A percentile compares a stretch with the other conserved stretches of the same genome.
Evolutionary conservation across 768 basidiomycete species (phyloP).

Genomic region (Pulveroboletus sp.): DNA sequence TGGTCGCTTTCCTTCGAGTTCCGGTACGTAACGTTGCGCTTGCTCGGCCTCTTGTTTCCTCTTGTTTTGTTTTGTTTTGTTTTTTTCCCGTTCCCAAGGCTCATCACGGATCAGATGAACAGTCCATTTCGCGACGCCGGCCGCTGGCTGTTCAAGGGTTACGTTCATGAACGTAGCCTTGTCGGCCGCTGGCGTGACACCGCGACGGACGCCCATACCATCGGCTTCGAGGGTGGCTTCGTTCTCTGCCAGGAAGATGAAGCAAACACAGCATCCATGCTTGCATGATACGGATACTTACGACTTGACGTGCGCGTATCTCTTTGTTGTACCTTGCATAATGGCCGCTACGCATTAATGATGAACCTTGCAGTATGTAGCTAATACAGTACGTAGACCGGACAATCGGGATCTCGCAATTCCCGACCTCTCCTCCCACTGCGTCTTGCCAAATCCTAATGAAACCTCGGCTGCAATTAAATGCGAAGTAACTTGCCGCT

Average conservation of each 20-base stretch:
- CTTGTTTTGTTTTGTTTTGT: background rate
- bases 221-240: conserved; percentile 51
- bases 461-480: background rate
- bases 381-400: conserved; percentile 5
- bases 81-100: conserved; percentile 1
- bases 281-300: conserved; percentile 18
- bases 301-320: conserved; percentile 8
- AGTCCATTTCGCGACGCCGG: conserved; percentile 31
- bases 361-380: conserved; percentile 5
- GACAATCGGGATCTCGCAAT: background rate
- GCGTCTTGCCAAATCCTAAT: background rate
- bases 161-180: conserved; percentile 45
- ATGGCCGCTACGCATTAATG: conserved; percentile 12
- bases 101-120: conserved; percentile 31
- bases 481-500: conserved; percentile 9
- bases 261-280: conserved; percentile 12
- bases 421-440: background rate
- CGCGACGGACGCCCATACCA: conserved; percentile 32
- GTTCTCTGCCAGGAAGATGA: conserved; percentile 36
- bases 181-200: conserved; percentile 55
- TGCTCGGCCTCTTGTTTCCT: background rate
- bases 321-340: conserved; percentile 11
- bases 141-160: conserved; percentile 50
- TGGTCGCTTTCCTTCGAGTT: conserved; percentile 42
- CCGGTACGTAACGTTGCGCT: conserved; percentile 33